Conservation (phyloP, 306 rosid genomes). For the Abrus precatorius region DNA sequence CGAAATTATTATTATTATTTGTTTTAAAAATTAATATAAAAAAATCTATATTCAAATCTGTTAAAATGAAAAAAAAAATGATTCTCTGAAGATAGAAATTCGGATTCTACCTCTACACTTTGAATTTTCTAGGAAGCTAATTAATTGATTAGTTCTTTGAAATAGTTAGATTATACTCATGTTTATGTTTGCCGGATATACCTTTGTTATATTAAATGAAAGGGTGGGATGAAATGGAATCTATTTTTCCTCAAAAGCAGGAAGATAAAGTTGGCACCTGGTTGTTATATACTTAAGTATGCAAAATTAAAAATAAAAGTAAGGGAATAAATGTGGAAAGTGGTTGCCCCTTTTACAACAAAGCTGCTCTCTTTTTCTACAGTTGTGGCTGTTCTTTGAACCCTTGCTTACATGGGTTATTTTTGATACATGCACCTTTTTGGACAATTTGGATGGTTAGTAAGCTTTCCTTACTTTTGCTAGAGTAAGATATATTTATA, state of each 20-base stretch:
- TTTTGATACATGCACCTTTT: constrained; percentile 53
- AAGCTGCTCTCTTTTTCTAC: constrained; percentile 54
- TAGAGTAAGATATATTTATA: background rate
- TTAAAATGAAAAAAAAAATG: background rate
- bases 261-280: constrained; percentile 60
- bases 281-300: constrained; percentile 38
- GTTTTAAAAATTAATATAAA: background rate
- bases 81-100: background rate
- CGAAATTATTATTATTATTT: background rate
- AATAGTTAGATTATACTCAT: background rate
- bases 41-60: background rate
- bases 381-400: constrained; percentile 55
- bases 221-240: constrained; percentile 62
- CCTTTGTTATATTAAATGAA: constrained; percentile 46
- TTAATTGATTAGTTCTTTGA: constrained; percentile 10
- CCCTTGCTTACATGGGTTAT: constrained; percentile 43
- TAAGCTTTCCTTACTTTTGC: constrained; percentile 32
- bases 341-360: constrained; percentile 64
- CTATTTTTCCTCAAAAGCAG: constrained; percentile 69
- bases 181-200: constrained; percentile 54
- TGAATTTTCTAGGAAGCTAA: background rate
- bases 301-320: constrained; percentile 12
- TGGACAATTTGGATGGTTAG: constrained; percentile 52
- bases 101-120: background rate
- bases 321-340: constrained; percentile 61